Evolutionary conservation across 768 basidiomycete species (phyloP).

Genomic region (Phallus indusiatus): DNA sequence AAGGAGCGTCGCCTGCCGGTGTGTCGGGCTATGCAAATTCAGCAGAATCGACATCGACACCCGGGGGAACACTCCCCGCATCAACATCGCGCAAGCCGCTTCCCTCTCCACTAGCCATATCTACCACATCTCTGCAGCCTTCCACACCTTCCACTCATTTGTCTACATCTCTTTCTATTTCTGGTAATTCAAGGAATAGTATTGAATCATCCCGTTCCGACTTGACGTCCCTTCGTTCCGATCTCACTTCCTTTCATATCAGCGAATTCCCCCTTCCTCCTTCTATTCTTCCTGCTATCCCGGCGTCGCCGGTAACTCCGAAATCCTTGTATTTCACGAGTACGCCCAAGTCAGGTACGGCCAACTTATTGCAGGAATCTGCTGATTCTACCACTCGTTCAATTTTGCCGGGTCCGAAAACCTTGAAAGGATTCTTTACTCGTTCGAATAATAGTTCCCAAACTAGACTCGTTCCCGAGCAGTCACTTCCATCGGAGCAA

Average conservation of each 20-base stretch:
- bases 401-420: neutral
- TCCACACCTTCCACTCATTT: neutral
- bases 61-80: neutral
- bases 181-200: neutral
- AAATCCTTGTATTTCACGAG: slow-evolving; percentile 4
- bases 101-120: slow-evolving; percentile 3
- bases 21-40: slow-evolving; percentile 1
- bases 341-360: neutral
- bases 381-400: neutral
- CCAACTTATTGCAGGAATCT: neutral
- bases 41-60: slow-evolving; percentile 40
- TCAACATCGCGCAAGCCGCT: slow-evolving; percentile 2
- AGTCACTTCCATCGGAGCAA: neutral
- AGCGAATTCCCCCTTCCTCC: slow-evolving; percentile 5
- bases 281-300: slow-evolving; percentile 4
- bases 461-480: neutral
- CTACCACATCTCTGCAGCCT: neutral
- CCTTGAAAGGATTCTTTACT: slow-evolving; percentile 1
- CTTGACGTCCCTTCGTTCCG: slow-evolving; percentile 6
- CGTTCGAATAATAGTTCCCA: neutral
- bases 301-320: slow-evolving; percentile 3
- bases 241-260: neutral
- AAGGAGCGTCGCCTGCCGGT: neutral
- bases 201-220: slow-evolving; percentile 6
- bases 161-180: neutral